Conservation (phyloP, 805 yeast species). For the Maudiozyma barnettii region DNA sequence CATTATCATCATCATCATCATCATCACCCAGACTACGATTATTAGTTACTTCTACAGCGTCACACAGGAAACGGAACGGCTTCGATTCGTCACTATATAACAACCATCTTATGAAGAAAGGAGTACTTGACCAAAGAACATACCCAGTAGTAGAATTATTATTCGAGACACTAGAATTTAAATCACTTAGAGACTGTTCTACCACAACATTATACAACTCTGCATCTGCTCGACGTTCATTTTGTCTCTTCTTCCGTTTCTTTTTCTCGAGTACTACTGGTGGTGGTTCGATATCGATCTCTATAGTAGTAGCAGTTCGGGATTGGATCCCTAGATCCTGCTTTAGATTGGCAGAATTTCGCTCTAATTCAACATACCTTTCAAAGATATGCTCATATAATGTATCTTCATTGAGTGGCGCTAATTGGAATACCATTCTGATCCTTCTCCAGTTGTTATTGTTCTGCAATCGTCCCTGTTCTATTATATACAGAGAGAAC, state of each 20-base stretch:
- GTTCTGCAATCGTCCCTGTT: no score
- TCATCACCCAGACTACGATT: no score
- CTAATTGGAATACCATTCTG: conserved; percentile 6
- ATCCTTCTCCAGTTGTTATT: not conserved
- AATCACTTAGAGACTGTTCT: conserved; percentile 23
- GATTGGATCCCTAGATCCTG: conserved; percentile 29
- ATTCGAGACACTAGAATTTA: conserved; percentile 23
- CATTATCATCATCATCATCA: no score
- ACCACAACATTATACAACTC: conserved; percentile 17
- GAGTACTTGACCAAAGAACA: conserved; percentile 30
- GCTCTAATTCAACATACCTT: conserved; percentile 20
- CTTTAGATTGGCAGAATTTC: conserved; percentile 12
- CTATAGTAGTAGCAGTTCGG: conserved; percentile 5
- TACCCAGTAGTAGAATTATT: conserved; percentile 31
- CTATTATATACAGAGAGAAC: no score
- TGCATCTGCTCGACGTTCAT: not conserved
- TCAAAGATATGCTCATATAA: conserved; percentile 27
- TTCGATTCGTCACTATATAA: conserved; percentile 17
- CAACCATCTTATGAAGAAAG: conserved; percentile 27
- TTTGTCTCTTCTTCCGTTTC: not conserved
- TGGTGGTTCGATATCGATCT: conserved; percentile 20
- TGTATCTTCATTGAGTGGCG: conserved; percentile 14
- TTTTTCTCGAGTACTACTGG: not conserved
- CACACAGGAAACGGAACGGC: conserved; percentile 6
- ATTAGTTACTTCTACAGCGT: not conserved